Conservation (phyloP, 305 asterid species). For the Ruellia speciosa region DNA sequence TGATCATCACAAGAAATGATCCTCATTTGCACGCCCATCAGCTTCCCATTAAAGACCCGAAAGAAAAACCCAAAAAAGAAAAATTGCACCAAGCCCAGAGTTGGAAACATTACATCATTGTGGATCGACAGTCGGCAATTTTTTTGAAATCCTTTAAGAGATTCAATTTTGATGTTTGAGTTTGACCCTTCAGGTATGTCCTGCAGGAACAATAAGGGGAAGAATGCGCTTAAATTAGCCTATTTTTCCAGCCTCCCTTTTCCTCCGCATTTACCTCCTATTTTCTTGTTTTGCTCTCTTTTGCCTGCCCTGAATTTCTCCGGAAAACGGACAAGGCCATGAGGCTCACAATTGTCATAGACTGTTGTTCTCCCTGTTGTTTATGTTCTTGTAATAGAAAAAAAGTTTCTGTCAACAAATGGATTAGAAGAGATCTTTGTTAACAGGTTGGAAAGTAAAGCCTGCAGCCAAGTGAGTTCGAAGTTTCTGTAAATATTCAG, state of each 20-base stretch:
- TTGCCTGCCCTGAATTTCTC: neutral
- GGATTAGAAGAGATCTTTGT: conserved; percentile 16
- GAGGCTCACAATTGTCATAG: conserved; percentile 15
- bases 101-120: conserved; percentile 17
- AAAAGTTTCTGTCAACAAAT: conserved; percentile 8
- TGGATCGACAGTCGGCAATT: conserved; percentile 24
- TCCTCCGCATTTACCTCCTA: neutral
- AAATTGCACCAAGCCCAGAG: conserved; percentile 15
- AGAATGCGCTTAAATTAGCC: conserved; percentile 24
- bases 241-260: conserved; percentile 27
- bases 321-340: conserved; percentile 7
- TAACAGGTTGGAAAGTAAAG: conserved; percentile 4
- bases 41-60: conserved; percentile 20
- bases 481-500: conserved; percentile 32
- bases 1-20: conserved; percentile 39
- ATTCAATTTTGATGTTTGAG: conserved; percentile 42
- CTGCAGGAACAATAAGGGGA: conserved; percentile 25
- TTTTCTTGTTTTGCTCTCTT: neutral
- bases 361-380: conserved; percentile 22
- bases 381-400: conserved; percentile 20
- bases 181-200: conserved; percentile 24
- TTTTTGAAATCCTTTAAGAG: conserved; percentile 29
- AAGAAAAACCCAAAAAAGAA: neutral
- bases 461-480: conserved; percentile 24
- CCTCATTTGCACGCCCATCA: conserved; percentile 11